Percentiles rank a stretch among this genome's conserved stretches.
These are phyloP conservation scores for Ceriops decandra DNA, from an alignment of 345 rosid genomes.

Conservation along the genomic window DNA sequence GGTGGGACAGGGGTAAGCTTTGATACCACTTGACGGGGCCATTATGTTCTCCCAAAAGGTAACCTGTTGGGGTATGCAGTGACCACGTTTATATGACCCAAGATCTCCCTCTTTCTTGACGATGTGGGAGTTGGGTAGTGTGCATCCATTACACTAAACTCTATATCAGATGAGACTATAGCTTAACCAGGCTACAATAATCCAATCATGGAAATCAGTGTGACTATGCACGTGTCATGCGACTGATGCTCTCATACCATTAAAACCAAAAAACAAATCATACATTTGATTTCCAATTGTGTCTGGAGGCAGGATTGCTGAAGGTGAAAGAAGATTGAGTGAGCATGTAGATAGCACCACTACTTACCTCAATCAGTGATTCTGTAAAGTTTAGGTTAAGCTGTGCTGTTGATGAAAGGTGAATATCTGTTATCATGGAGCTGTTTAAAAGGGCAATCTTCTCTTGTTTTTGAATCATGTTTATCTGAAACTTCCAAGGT, in stretches of 20 bases:
- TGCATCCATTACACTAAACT: background rate
- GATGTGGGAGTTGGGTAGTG: too few species aligned
- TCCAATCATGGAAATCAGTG: too few species aligned
- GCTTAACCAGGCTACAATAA: too few species aligned
- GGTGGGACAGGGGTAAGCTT: too few species aligned
- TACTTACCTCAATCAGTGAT: slow-evolving; percentile 71
- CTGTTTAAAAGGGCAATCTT: slow-evolving; percentile 48
- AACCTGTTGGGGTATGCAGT: too few species aligned
- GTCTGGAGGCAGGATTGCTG: background rate
- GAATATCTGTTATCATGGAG: slow-evolving; percentile 52
- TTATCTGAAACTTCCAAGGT: slow-evolving; percentile 76
- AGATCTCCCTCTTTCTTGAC: too few species aligned
- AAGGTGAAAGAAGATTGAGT: slow-evolving; percentile 2
- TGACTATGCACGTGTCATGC: background rate
- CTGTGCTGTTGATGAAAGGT: slow-evolving; percentile 54
- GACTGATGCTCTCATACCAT: background rate
- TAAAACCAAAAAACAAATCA: background rate
- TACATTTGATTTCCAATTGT: background rate
- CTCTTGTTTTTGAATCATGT: slow-evolving; percentile 45
- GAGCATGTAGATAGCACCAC: slow-evolving; percentile 11
- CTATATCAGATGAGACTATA: background rate
- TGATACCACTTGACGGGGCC: too few species aligned
- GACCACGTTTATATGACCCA: too few species aligned
- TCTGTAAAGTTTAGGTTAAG: slow-evolving; percentile 80
- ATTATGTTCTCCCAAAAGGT: too few species aligned